Conservation (phyloP, 148 eudicot genomes). For the Limonium bicolor region DNA sequence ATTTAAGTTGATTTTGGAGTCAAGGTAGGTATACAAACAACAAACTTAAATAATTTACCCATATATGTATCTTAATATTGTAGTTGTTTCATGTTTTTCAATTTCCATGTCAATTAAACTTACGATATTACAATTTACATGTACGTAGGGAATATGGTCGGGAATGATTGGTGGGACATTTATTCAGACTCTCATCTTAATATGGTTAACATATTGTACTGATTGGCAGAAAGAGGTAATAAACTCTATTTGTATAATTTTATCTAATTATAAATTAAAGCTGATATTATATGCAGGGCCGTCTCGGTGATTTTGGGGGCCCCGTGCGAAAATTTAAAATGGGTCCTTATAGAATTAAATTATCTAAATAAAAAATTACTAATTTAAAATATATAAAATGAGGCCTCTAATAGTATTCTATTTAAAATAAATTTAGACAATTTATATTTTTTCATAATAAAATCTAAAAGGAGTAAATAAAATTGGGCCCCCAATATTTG, state of each 20-base stretch:
- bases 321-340: background rate
- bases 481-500: no score
- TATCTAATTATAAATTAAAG: background rate
- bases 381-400: background rate
- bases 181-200: slow-evolving; percentile 46
- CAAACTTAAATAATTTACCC: no score
- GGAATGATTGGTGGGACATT: slow-evolving; percentile 84
- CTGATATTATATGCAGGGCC: no score
- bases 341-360: background rate
- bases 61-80: background rate
- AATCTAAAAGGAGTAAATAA: no score
- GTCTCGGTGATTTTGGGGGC: no score
- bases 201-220: slow-evolving; percentile 18
- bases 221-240: slow-evolving; percentile 39
- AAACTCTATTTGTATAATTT: background rate
- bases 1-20: slow-evolving; percentile 36
- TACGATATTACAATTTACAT: background rate
- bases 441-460: no score
- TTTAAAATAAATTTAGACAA: background rate
- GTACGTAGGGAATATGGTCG: slow-evolving; percentile 53
- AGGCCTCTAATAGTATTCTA: background rate
- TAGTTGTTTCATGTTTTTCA: background rate
- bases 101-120: background rate
- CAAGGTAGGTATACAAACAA: no score
- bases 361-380: background rate